Evolutionary conservation across 306 rosid species (phyloP).

Genomic region (Glycine latifolia): DNA sequence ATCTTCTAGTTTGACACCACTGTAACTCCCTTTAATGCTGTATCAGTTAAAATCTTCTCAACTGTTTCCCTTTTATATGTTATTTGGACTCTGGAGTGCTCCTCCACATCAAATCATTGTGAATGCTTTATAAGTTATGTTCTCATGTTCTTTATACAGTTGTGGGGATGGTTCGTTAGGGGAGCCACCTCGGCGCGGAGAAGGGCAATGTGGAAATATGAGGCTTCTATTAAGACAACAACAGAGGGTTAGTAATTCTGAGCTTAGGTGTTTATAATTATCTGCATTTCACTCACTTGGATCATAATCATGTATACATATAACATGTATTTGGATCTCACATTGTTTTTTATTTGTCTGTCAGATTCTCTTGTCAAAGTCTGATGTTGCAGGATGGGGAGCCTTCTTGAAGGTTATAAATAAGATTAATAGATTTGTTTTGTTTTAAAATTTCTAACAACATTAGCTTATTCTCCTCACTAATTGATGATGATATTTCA

Average conservation of each 20-base stretch:
- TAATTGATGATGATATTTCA: conserved; percentile 60
- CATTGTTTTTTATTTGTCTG: conserved; percentile 30
- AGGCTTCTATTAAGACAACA: conserved; percentile 96
- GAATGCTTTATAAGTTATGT: conserved; percentile 25
- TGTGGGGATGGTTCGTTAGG: conserved; percentile 91
- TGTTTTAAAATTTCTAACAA: conserved; percentile 14
- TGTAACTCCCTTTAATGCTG: conserved; percentile 6
- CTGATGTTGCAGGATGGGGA: conserved; percentile 99
- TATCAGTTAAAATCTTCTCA: not conserved
- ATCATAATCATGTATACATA: conserved; percentile 31
- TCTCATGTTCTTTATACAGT: conserved; percentile 53
- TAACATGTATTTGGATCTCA: conserved; percentile 26
- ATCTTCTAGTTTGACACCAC: conserved; percentile 28
- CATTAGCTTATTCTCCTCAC: conserved; percentile 43
- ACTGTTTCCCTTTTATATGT: not conserved
- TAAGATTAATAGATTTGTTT: conserved; percentile 10
- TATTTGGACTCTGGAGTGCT: conserved; percentile 29
- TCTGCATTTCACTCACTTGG: conserved; percentile 21
- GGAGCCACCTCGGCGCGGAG: conserved; percentile 90
- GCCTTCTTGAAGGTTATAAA: conserved; percentile 88
- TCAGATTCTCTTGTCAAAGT: conserved; percentile 90
- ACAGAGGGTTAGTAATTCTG: conserved; percentile 77
- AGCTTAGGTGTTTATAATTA: conserved; percentile 7
- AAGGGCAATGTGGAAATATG: conserved; percentile 98
- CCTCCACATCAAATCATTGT: conserved; percentile 9